Percentiles rank a stretch among this genome's conserved stretches.
Conservation (phyloP, 2,329 filamentous ascomycete species). For the Diaporthe capsici region DNA sequence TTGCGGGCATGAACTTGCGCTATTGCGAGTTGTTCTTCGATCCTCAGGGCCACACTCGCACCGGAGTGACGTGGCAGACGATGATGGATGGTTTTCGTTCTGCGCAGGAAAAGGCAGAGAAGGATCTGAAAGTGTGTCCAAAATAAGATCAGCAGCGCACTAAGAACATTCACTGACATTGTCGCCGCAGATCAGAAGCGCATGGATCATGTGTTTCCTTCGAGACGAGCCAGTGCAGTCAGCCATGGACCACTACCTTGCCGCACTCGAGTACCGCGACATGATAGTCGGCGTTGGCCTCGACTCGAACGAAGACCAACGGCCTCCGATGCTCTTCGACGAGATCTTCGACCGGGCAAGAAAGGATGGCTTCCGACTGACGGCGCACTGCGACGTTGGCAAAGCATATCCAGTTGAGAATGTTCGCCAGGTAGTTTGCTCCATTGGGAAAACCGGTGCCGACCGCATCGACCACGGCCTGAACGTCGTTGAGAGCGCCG, state of each 20-base stretch:
- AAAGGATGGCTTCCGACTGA: constrained; percentile 59
- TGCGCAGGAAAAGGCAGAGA: constrained; percentile 50
- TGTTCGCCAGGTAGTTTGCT: constrained; percentile 53
- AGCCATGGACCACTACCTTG: constrained; percentile 55
- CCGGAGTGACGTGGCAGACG: constrained; percentile 50
- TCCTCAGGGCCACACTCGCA: constrained; percentile 57
- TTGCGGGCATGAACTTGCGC: constrained; percentile 54
- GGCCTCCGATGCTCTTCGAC: constrained; percentile 61
- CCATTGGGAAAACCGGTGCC: constrained; percentile 50
- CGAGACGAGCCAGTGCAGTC: constrained; percentile 56
- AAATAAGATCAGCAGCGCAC: neutral
- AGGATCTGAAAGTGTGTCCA: constrained; percentile 44
- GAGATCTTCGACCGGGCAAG: constrained; percentile 54
- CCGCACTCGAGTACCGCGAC: constrained; percentile 55
- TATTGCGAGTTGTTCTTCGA: constrained; percentile 60
- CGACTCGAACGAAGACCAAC: constrained; percentile 61
- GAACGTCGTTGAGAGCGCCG: constrained; percentile 52
- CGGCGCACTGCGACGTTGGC: constrained; percentile 66
- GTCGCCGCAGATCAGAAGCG: constrained; percentile 44
- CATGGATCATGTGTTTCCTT: constrained; percentile 60
- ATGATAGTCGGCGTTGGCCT: constrained; percentile 57
- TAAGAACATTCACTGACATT: neutral
- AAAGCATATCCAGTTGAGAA: constrained; percentile 63
- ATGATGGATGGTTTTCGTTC: constrained; percentile 54
- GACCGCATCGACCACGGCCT: constrained; percentile 60